Evolutionary conservation across 176 grass and related monocot species (phyloP), one percentile per base, ranked within the genome.

Genomic region (Cymbopogon citratus): DNA sequence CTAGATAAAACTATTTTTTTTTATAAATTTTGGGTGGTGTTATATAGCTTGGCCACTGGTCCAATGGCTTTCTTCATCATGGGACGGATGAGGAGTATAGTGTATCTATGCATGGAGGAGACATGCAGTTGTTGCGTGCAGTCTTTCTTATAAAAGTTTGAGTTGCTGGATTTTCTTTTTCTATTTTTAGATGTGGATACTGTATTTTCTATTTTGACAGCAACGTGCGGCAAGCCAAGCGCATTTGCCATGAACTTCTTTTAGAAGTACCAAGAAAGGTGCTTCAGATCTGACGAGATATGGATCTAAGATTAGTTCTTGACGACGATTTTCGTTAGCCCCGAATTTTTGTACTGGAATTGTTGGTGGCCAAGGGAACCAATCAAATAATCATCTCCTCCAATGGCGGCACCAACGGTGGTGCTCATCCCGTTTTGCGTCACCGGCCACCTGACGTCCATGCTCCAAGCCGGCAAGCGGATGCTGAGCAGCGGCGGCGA

Each of bases 361-460:
- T 57, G 2, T 23, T 24, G 54, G 21, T 23, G 54, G 19, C 21
- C 54, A 57, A 57, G 21, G 9, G 54, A 24, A 23, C 54, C 54
- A 51, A 49, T 18, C 46, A 49, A 18, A 18, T 6, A 49, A 23
- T 24, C 7, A 11, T 1, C 54, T 57, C 21, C 9, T 10, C 21
- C 48, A 19, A 74, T 31, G 46, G n/a, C n/a, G 10, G 1, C 1
- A 23, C 74, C 74, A 8, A 76, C 78, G 2, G 7, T 80, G 31
- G 64, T 80, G 31, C 61, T 79, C 39, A 12, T 79, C 40, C 76
- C 76, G 4, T 13, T 79, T 26, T 79, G 76, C 43, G 72, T n/a
- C 45, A 12, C 64, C 5, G 65, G 88, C 16, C 88, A 90, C 49
- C 71, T 56, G 8, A 65, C 78, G 57, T 44, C 73, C 25, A n/a